Base-by-base conservation (phyloP, 441 rosid genomes). In the Eruca vesicaria region DNA sequence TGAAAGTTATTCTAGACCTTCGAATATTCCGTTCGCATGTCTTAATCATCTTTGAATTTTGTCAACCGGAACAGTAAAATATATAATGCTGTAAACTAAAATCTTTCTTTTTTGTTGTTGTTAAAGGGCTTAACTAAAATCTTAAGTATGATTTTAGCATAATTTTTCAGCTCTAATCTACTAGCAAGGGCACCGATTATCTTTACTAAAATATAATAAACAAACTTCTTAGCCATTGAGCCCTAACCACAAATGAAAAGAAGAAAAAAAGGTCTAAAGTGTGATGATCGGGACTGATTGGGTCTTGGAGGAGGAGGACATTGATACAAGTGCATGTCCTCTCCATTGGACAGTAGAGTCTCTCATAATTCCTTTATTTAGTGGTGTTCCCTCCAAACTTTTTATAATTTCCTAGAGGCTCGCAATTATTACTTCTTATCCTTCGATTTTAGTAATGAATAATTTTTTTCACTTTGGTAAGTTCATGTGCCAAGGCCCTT, bases 401-500 rank as follows among this genome's bases (percentile, higher is more conserved):
- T 33, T 9, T 31, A 75, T 31, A 71, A 56, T 58, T 56, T 64
- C 50, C 71, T 56, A 57, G 76, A 71, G 9, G 6, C 53, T 64
- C 15, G 7, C 19, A 64, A 56, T 32, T 50, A 41, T 38, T 43
- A 52, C 23, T 59, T 32, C 29, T 21, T 53, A 33, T 50, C 16
- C 16, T 28, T 68, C 56, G 7, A 38, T 28, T 62, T 63, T 55
- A 16, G 69, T 69, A 53, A 20, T 38, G 10, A 62, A 14, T 69
- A 8, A 14, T 28, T 28, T 28, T 32, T 53, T 32, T 21, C 7
- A 45, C 56, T 52, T 68, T 59, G 9, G 15, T 55, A 38, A 31
- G 62, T 71, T 71, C 80, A 64, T 67, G 80, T 76, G 80, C 20
- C 64, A 8, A 43, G 33, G 52, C 66, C 66, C 60, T 32, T 63